Evolutionary conservation across 257 asterid genomes (phyloP).

Genomic region (Fraxinus cuspidata): DNA sequence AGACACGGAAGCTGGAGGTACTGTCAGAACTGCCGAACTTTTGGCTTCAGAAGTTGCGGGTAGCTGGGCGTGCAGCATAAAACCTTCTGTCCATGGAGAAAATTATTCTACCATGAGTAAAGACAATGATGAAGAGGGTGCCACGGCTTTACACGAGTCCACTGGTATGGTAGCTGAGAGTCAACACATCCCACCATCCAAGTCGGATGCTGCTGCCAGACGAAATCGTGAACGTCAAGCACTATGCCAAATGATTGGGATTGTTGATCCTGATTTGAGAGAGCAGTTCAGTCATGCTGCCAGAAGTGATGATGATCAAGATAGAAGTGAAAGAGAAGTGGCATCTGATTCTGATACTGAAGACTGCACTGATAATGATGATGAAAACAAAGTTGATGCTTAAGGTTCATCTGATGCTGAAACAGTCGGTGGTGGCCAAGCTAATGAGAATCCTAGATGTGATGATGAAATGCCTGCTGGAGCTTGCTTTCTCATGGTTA

Average conservation of each 20-base stretch:
- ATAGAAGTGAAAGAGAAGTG: slow-evolving; percentile 42
- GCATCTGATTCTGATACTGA: slow-evolving; percentile 63
- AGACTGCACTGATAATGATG: slow-evolving; percentile 44
- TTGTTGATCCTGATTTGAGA: slow-evolving; percentile 66
- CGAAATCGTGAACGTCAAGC: slow-evolving; percentile 54
- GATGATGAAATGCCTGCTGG: slow-evolving; percentile 47
- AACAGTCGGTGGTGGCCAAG: slow-evolving; percentile 44
- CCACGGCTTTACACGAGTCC: slow-evolving; percentile 51
- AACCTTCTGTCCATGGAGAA: slow-evolving; percentile 83
- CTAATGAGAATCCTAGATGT: slow-evolving; percentile 22
- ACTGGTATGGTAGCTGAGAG: slow-evolving; percentile 65
- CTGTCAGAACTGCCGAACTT: slow-evolving; percentile 69
- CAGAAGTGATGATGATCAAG: slow-evolving; percentile 38
- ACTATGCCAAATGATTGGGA: slow-evolving; percentile 78
- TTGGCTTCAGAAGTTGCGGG: slow-evolving; percentile 88
- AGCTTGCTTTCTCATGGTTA: too few relatives aligned
- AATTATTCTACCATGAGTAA: slow-evolving; percentile 58
- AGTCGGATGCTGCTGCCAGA: slow-evolving; percentile 37
- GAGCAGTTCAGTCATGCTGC: slow-evolving; percentile 66
- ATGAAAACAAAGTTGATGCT: slow-evolving; percentile 26
- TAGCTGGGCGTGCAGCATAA: slow-evolving; percentile 92
- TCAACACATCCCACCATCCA: slow-evolving; percentile 48
- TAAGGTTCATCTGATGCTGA: slow-evolving; percentile 61
- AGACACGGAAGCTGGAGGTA: slow-evolving; percentile 71
- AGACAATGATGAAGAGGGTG: slow-evolving; percentile 33